These are phyloP conservation scores for Leishmania mexicana DNA, from an alignment of 208 protist species.

Conservation along the genomic window DNA sequence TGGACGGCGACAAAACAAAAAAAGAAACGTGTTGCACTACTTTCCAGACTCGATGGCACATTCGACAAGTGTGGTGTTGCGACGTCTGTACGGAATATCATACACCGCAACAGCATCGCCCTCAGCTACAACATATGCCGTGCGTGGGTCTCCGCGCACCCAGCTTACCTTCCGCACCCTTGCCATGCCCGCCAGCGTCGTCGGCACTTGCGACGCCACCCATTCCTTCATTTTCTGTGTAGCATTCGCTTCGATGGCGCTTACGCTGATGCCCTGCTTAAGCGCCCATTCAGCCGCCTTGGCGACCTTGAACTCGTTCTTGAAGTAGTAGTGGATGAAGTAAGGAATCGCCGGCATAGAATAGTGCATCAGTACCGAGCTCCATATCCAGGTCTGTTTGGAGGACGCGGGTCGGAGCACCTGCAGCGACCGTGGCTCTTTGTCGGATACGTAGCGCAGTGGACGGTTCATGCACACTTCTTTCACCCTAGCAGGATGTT, in stretches of 20 bases:
- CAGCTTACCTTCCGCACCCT: neutral
- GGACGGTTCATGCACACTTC: neutral
- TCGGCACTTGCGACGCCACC: neutral
- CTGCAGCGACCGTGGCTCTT: neutral
- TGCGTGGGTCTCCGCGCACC: neutral
- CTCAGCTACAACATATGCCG: neutral
- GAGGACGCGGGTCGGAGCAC: neutral
- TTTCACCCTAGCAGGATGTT: neutral
- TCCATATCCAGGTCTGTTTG: neutral
- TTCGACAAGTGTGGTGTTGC: neutral
- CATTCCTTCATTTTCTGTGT: neutral
- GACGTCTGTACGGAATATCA: neutral
- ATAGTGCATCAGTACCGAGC: neutral
- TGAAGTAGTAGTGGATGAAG: neutral
- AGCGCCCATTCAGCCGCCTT: neutral
- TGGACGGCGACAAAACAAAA: no score
- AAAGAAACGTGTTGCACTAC: no score
- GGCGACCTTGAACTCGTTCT: neutral
- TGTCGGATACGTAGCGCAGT: neutral
- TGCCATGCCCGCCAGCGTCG: neutral
- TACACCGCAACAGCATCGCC: constrained; percentile 8
- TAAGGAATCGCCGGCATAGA: neutral
- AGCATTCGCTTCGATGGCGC: neutral
- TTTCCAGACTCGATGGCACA: neutral
- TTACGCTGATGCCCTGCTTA: neutral